Evolutionary conservation across 192 early-diverging fungal genomes (phyloP), one percentile per base, ranked within the genome.

Genomic region (Umbelopsis ramanniana): DNA sequence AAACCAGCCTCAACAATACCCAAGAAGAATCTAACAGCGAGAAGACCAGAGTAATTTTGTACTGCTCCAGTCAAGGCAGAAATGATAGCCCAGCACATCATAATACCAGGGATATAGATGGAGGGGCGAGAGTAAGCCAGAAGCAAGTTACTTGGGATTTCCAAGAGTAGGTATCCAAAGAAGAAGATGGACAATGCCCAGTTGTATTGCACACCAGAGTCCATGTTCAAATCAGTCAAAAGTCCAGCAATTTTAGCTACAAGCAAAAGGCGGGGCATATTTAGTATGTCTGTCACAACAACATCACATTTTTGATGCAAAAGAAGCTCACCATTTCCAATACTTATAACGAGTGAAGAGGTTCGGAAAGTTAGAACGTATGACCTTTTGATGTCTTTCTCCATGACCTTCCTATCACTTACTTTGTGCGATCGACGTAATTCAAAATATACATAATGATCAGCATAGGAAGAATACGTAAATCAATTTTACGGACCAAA

Each of bases 131-230:
- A 54, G n/a, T 52, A 17, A 43, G 69, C 69, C 52, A 71, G 22
- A 7, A 85, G 11, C 33, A 85, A 40, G 76, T 86, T 86, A 33
- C 74, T 76, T 3, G 85, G 85, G 47, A 86, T 74, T 75, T 86
- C 84, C 55, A 80, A 83, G 22, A 86, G 8, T 22, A 86, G 66
- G 55, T 86, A 82, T 2, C 79, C 81, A 60, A 85, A 68, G 75
- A 85, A 85, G 74, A 85, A 85, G 12, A 72, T 66, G 17, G 84
- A 74, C 12, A 85, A 35, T 60, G 77, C 73, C 69, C 77, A 72
- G 46, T 85, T 84, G 63, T 75, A 83, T 37, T 76, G 40, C 22
- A 40, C 45, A 22, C 54, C 66, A 35, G 33, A 45, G 57, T 63
- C 57, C 46, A 72, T 55, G 53, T 76, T 57, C n/a, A 77, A 68